Conservation (phyloP, 495 filamentous ascomycete species). For the Cercophora samala region DNA sequence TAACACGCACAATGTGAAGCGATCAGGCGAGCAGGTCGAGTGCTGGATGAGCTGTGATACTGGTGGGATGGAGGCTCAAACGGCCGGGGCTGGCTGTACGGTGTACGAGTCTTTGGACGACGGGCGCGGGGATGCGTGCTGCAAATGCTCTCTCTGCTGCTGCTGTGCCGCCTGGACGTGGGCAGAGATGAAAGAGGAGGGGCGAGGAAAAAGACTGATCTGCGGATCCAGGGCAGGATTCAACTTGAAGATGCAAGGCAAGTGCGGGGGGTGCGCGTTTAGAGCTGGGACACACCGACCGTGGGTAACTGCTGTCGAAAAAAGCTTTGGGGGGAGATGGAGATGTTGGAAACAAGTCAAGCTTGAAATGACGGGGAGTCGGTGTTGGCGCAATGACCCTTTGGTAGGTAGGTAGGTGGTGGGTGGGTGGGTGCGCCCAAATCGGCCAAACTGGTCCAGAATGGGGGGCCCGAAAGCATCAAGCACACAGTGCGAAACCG, state of each 20-base stretch:
- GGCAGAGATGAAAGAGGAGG: conserved; percentile 15
- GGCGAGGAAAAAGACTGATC: conserved; percentile 10
- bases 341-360: conserved; percentile 25
- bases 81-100: neutral
- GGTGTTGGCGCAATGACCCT: conserved; percentile 30
- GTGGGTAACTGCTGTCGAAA: conserved; percentile 12
- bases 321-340: conserved; percentile 19
- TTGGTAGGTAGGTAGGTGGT: too few species aligned
- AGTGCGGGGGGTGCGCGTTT: conserved; percentile 11
- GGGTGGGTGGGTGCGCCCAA: conserved; percentile 23
- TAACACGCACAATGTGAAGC: neutral
- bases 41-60: neutral
- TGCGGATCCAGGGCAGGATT: neutral
- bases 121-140: conserved; percentile 2
- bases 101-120: conserved; percentile 1
- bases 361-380: conserved; percentile 29
- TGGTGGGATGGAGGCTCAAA: neutral
- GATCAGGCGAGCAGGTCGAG: neutral
- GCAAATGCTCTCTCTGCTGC: neutral
- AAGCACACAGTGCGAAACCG: conserved; percentile 4
- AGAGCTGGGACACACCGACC: conserved; percentile 7
- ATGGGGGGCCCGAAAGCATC: conserved; percentile 5
- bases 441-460: conserved; percentile 20
- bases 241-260: conserved; percentile 11
- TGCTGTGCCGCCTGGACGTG: conserved; percentile 17